Evolutionary conservation across 2,329 filamentous ascomycete genomes (phyloP).

Genomic region (Colletotrichum limetticola): DNA sequence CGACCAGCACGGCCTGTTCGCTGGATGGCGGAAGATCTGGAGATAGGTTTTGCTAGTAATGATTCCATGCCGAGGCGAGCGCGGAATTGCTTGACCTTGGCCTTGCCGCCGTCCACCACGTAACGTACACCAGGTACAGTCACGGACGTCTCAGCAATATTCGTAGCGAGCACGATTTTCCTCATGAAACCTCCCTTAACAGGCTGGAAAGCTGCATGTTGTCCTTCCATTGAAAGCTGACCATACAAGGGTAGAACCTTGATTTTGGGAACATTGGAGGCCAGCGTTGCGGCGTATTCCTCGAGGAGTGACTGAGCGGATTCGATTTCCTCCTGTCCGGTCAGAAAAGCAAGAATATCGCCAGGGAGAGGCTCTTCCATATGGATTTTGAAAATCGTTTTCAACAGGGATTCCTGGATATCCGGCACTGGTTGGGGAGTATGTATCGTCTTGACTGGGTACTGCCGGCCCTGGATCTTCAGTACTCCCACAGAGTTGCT

Average conservation of each 20-base stretch:
- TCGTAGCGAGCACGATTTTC: constrained; percentile 92
- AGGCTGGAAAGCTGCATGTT: constrained; percentile 86
- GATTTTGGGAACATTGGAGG: constrained; percentile 78
- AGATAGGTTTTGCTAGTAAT: constrained; percentile 88
- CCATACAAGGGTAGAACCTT: constrained; percentile 86
- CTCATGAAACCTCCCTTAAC: constrained; percentile 77
- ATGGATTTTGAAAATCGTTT: constrained; percentile 88
- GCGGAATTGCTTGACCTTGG: constrained; percentile 93
- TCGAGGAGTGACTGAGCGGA: constrained; percentile 82
- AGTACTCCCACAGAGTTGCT: constrained; percentile 52
- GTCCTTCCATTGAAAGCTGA: constrained; percentile 85
- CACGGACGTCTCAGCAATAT: constrained; percentile 98
- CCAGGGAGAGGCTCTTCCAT: constrained; percentile 90
- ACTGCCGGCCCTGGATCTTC: constrained; percentile 87
- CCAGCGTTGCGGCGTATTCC: constrained; percentile 78
- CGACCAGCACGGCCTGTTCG: constrained; percentile 91
- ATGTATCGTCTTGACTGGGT: constrained; percentile 83
- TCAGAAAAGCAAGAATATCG: constrained; percentile 91
- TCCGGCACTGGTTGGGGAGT: constrained; percentile 80
- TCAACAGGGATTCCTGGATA: constrained; percentile 83
- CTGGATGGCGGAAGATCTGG: constrained; percentile 92
- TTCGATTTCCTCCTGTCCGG: constrained; percentile 93
- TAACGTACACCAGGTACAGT: constrained; percentile 93
- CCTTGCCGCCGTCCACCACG: constrained; percentile 93
- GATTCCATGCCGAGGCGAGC: constrained; percentile 88